These are phyloP conservation scores for Xylaria sp. DNA, from an alignment of 2,329 filamentous ascomycete genomes.

Conservation along the genomic window DNA sequence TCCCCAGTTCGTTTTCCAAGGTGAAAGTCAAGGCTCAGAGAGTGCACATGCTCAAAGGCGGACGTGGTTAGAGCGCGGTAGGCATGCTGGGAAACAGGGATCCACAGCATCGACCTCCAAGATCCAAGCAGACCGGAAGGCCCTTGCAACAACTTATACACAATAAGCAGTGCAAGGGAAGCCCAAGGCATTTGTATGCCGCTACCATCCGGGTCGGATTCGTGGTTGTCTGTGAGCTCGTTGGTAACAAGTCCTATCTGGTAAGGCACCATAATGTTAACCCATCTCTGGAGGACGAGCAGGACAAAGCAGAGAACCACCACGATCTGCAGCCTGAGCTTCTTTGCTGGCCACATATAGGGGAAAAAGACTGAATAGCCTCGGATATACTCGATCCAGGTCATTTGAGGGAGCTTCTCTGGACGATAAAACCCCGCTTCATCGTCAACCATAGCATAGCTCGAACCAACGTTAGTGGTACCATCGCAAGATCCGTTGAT, in stretches of 20 bases:
- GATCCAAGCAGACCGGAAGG: slow-evolving; percentile 88
- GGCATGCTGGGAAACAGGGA: slow-evolving; percentile 95
- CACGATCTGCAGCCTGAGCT: slow-evolving; percentile 75
- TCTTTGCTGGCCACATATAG: slow-evolving; percentile 93
- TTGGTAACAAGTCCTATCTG: slow-evolving; percentile 86
- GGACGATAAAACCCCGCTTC: slow-evolving; percentile 89
- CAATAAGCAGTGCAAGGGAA: slow-evolving; percentile 79
- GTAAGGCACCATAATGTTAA: slow-evolving; percentile 87
- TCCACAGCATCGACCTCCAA: slow-evolving; percentile 86
- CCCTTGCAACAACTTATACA: slow-evolving; percentile 85
- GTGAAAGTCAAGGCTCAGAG: slow-evolving; percentile 94
- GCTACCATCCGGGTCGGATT: slow-evolving; percentile 59
- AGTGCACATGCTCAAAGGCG: slow-evolving; percentile 96
- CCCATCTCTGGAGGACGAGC: slow-evolving; percentile 80
- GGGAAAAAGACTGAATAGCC: slow-evolving; percentile 96
- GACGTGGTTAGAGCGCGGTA: slow-evolving; percentile 94
- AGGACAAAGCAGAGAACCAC: slow-evolving; percentile 86
- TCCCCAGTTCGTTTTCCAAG: slow-evolving; percentile 96
- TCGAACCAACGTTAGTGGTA: slow-evolving; percentile 21
- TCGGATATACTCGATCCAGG: slow-evolving; percentile 95
- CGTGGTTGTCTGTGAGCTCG: slow-evolving; percentile 60
- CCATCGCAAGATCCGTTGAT: slow-evolving; percentile 55
- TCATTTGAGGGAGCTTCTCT: slow-evolving; percentile 84
- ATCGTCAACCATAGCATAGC: slow-evolving; percentile 60
- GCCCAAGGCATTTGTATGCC: slow-evolving; percentile 73